Base-by-base conservation (phyloP, 345 rosid genomes). In the Trapa bicornis region DNA sequence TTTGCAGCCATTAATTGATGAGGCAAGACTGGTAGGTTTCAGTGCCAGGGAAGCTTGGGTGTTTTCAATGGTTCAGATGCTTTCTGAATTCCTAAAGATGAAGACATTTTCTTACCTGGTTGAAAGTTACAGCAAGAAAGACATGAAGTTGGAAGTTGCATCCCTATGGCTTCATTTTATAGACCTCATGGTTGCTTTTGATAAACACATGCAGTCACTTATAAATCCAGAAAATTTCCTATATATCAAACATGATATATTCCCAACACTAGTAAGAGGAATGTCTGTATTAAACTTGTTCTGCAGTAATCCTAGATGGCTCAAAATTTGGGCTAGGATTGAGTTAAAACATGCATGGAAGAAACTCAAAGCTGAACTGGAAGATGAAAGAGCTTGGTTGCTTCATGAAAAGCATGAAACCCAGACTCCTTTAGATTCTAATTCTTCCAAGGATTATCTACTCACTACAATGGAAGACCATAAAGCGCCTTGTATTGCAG, bases 1-100 rank as follows among this genome's bases (percentile, higher is more conserved):
- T 68, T 82, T 89, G 84, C 91, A 86, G 78, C 96, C 96, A 77
- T 75, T 87, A 76, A 82, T 89, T 52, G 96, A 89, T 66, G 80
- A 73, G 72, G 92, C 92, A 57, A 78, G 82, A 73, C 74, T 89
- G 69, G 72, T 45, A 33, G 81, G 83, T 70, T 85, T 71, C 54
- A 87, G 94, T 77, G 96, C 87, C 67, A 83, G 80, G 72, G 96
- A 87, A 74, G 94, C 88, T 65, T 90, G 91, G 96, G 89, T 90
- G 67, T 84, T 86, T 48, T 87, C 89, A 11, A 86, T 86, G 89
- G 86, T 84, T 56, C 82, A 77, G 70, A 76, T 86, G 83, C 80
- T 84, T 61, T 86, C 89, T 12, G 75, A 70, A 13, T 90, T 86
- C 80, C 75, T 90, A 60, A 80, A 74, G 72, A 86, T 78, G 60